Conservation (phyloP, 352 stramenopile genomes). For the Phytophthora cryptogea region DNA sequence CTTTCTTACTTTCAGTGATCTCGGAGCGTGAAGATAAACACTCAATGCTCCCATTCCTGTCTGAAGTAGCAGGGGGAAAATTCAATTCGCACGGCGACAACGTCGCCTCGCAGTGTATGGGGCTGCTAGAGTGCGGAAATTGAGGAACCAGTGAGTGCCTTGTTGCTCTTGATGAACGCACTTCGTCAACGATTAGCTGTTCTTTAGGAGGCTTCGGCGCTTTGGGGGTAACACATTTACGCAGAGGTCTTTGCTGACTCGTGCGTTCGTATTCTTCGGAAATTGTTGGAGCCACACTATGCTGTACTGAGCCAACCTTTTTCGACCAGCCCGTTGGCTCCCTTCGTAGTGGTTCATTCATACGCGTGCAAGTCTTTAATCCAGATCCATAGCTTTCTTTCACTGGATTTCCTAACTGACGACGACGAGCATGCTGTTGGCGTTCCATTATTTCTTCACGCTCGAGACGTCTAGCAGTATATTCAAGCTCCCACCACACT, state of each 20-base stretch:
- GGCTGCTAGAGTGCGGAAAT: too few species aligned
- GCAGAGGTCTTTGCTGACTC: not conserved
- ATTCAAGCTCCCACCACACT: constrained; percentile 75
- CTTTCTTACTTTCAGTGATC: not conserved
- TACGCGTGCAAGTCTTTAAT: not conserved
- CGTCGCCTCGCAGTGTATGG: not conserved
- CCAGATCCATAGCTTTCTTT: constrained; percentile 1
- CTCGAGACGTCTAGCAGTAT: constrained; percentile 43
- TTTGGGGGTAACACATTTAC: not conserved
- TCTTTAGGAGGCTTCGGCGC: too few species aligned
- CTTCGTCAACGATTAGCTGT: too few species aligned
- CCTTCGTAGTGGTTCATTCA: not conserved
- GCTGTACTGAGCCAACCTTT: not conserved
- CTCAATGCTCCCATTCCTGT: not conserved
- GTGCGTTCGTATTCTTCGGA: not conserved
- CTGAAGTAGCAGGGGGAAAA: not conserved
- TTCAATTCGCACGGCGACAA: not conserved
- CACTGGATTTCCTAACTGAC: not conserved
- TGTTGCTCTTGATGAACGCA: not conserved
- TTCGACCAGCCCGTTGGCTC: constrained; percentile 12
- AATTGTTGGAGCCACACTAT: not conserved
- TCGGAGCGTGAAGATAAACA: not conserved
- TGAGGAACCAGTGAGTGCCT: too few species aligned
- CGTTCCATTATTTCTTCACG: constrained; percentile 25
- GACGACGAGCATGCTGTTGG: constrained; percentile 1